These are phyloP conservation scores for Suillus cothurnatus DNA, from an alignment of 768 basidiomycete genomes.

Conservation along the genomic window DNA sequence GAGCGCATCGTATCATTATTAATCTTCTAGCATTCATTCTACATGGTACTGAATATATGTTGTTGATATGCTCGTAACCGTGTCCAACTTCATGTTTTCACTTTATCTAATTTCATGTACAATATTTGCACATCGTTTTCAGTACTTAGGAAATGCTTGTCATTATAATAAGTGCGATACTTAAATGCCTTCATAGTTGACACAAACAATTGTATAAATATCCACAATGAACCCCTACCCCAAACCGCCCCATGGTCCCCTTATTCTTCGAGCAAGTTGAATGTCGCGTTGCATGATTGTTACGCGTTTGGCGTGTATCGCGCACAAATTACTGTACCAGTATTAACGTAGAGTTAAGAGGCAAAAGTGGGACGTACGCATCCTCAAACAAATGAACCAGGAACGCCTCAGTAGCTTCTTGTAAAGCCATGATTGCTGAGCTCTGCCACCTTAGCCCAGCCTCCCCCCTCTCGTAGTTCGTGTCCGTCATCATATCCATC, in stretches of 20 bases:
- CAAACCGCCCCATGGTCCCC: conserved; percentile 85
- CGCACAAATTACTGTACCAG: conserved; percentile 80
- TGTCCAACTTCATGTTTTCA: neutral
- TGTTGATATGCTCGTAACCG: neutral
- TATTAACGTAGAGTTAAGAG: conserved; percentile 12
- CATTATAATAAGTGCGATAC: conserved; percentile 4
- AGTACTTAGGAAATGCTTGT: neutral
- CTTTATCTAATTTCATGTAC: conserved; percentile 12
- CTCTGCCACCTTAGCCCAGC: conserved; percentile 90
- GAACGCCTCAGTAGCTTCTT: conserved; percentile 96
- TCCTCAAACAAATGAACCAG: conserved; percentile 98
- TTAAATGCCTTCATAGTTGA: neutral
- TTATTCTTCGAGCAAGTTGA: conserved; percentile 92
- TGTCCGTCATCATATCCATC: conserved; percentile 83
- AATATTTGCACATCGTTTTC: conserved; percentile 7
- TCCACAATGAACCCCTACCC: conserved; percentile 37
- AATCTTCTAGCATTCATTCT: conserved; percentile 4
- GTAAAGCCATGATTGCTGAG: conserved; percentile 89
- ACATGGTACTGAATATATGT: neutral
- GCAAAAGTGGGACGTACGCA: conserved; percentile 65
- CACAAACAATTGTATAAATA: neutral
- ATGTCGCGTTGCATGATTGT: conserved; percentile 98
- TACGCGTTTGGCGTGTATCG: conserved; percentile 96
- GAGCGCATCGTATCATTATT: conserved; percentile 9
- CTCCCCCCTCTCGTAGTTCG: conserved; percentile 55